A percentile compares a stretch with the other conserved stretches of the same genome.
Evolutionary conservation across 441 rosid species (phyloP).

Genomic region (Erysimum cheiri): DNA sequence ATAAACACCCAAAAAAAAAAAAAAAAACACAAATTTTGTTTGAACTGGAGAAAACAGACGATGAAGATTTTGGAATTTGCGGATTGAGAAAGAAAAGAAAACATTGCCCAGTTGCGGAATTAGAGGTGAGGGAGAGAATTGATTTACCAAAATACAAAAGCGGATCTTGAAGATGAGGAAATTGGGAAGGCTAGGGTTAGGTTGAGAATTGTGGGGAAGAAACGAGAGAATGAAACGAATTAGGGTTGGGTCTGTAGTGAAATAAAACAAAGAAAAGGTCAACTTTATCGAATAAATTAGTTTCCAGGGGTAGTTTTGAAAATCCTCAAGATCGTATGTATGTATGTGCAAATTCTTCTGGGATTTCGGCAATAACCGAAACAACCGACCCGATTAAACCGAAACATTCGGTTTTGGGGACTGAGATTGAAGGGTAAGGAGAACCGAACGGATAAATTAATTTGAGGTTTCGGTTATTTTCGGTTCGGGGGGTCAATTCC

Average conservation of each 20-base stretch:
- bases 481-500: too few relatives aligned
- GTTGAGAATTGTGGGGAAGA: slow-evolving; percentile 34
- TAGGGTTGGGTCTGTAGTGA: slow-evolving; percentile 32
- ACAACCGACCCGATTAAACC: too few relatives aligned
- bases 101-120: not conserved
- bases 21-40: not conserved
- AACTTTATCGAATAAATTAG: slow-evolving; percentile 20
- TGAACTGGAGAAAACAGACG: not conserved
- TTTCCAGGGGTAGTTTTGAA: slow-evolving; percentile 26
- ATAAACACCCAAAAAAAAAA: not conserved
- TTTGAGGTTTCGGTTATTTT: too few relatives aligned
- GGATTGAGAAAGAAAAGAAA: not conserved
- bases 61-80: not conserved
- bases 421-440: too few relatives aligned
- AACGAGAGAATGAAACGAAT: slow-evolving; percentile 32
- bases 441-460: too few relatives aligned
- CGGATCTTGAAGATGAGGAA: slow-evolving; percentile 16
- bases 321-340: not conserved
- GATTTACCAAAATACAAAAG: not conserved
- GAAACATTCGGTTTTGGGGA: too few relatives aligned
- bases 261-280: slow-evolving; percentile 22
- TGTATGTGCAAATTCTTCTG: too few relatives aligned
- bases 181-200: slow-evolving; percentile 15
- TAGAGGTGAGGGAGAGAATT: not conserved
- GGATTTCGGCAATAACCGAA: too few relatives aligned